These are phyloP conservation scores for Camellia oleifera DNA, from an alignment of 179 eudicot genomes.

Conservation along the genomic window DNA sequence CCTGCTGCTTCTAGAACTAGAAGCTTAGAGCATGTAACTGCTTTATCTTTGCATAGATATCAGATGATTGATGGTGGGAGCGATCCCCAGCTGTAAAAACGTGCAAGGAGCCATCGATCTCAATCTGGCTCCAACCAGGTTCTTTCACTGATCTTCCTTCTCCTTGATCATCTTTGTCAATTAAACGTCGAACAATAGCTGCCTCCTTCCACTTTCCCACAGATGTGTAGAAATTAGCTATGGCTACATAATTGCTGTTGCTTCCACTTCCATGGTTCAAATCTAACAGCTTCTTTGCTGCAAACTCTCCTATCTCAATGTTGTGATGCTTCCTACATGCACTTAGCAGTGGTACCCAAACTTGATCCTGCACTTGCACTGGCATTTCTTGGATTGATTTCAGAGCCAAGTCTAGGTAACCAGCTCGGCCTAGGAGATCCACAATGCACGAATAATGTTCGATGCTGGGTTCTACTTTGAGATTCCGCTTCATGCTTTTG, in stretches of 20 bases:
- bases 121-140: conserved; percentile 12
- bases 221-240: conserved; percentile 5
- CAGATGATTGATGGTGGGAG: background rate
- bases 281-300: background rate
- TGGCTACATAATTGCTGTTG: background rate
- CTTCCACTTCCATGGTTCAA: background rate
- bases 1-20: no score
- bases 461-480: background rate
- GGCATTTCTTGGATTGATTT: conserved; percentile 12
- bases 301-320: background rate
- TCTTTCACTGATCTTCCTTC: conserved; percentile 1
- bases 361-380: background rate
- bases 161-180: background rate
- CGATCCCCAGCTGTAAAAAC: background rate
- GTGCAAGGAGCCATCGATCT: conserved; percentile 1
- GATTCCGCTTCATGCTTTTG: background rate
- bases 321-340: background rate
- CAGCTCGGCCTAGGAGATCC: conserved; percentile 13
- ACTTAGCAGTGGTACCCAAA: background rate
- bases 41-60: background rate
- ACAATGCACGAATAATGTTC: conserved; percentile 8
- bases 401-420: background rate
- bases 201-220: conserved; percentile 9
- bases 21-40: background rate
- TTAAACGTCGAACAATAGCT: background rate